Percentiles rank a stretch among this genome's conserved stretches.
Evolutionary conservation across 2,329 filamentous ascomycete species (phyloP).

Genomic region (Zelopaecilomyces penicillatus): DNA sequence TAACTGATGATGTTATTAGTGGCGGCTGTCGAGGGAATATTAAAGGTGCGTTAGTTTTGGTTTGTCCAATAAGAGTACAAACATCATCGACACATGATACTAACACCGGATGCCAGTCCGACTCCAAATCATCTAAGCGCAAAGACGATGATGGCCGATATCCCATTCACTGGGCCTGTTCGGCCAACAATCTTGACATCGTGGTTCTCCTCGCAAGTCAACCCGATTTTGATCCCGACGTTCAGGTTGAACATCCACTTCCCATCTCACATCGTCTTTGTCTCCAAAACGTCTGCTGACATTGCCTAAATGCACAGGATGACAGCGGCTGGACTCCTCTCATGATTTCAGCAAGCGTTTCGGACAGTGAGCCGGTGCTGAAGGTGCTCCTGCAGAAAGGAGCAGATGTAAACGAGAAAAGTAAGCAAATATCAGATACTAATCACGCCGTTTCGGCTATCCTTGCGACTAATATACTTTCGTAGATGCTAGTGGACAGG

Average conservation of each 20-base stretch:
- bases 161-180: slow-evolving; percentile 88
- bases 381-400: slow-evolving; percentile 59
- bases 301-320: slow-evolving; percentile 39
- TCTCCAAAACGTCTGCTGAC: not conserved
- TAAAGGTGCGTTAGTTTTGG: slow-evolving; percentile 17
- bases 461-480: not conserved
- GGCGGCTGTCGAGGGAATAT: slow-evolving; percentile 56
- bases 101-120: slow-evolving; percentile 44
- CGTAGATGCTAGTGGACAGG: slow-evolving; percentile 59
- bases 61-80: not conserved
- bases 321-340: slow-evolving; percentile 74
- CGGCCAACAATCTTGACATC: slow-evolving; percentile 70
- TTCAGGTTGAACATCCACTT: slow-evolving; percentile 44
- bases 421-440: slow-evolving; percentile 29
- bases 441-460: not conserved
- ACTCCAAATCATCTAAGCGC: slow-evolving; percentile 63
- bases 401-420: slow-evolving; percentile 67
- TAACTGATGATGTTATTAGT: slow-evolving; percentile 35
- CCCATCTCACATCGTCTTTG: not conserved
- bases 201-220: slow-evolving; percentile 61
- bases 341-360: slow-evolving; percentile 73
- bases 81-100: not conserved
- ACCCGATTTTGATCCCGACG: slow-evolving; percentile 75
- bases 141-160: slow-evolving; percentile 84
- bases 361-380: slow-evolving; percentile 61